A percentile compares a stretch with the other conserved stretches of the same genome.
Conservation (phyloP, 768 basidiomycete genomes). For the Xerocomus spinulosus region DNA sequence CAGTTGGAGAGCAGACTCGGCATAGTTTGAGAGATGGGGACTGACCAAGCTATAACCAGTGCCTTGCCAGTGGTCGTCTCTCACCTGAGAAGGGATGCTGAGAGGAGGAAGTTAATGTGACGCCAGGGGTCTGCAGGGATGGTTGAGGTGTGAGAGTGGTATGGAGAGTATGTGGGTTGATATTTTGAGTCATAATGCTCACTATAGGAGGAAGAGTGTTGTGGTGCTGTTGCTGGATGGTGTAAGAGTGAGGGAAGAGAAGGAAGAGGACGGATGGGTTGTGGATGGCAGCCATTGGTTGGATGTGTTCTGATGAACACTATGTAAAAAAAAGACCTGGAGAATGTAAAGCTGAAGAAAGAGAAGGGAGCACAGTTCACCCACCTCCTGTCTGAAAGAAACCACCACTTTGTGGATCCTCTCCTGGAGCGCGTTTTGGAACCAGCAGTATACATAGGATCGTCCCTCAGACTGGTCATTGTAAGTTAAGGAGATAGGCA, state of each 20-base stretch:
- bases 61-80: constrained; percentile 47
- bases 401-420: constrained; percentile 53
- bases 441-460: constrained; percentile 64
- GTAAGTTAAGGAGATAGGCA: constrained; percentile 53
- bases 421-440: constrained; percentile 63
- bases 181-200: constrained; percentile 55
- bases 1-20: constrained; percentile 60
- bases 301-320: constrained; percentile 51
- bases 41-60: constrained; percentile 35
- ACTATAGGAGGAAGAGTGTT: constrained; percentile 47
- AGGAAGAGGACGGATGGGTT: constrained; percentile 31
- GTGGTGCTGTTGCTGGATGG: constrained; percentile 37
- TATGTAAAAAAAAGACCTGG: constrained; percentile 71
- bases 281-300: constrained; percentile 37
- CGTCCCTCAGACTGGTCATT: constrained; percentile 71
- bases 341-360: constrained; percentile 81
- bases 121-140: constrained; percentile 44
- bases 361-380: constrained; percentile 84
- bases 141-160: constrained; percentile 45
- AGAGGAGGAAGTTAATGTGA: constrained; percentile 59
- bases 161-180: constrained; percentile 39
- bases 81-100: constrained; percentile 37
- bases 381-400: constrained; percentile 80
- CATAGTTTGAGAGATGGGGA: constrained; percentile 34
- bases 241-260: background rate